Evolutionary conservation across 768 basidiomycete species (phyloP), one percentile per base, ranked within the genome.

Genomic region (Phylloporus sp.): DNA sequence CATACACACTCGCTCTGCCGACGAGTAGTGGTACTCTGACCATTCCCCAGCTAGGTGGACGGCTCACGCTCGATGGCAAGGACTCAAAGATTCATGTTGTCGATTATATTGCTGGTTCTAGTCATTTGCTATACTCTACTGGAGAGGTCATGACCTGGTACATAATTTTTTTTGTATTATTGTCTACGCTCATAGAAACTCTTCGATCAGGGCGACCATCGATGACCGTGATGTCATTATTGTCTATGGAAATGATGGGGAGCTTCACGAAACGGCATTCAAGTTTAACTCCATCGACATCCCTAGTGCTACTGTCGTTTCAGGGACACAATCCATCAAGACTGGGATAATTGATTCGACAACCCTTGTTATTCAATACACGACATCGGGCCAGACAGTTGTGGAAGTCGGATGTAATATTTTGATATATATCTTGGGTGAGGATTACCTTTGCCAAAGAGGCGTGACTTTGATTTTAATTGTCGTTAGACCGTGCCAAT

Each of bases 31-130:
- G 78, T 16, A 52, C 56, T 29, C 57, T 80, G 32, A 70, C 68
- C 4, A 62, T 78, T 39, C 78, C 78, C 10, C 68, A 69, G 4
- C 56, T 79, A 20, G 76, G 77, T 8, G 76, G 76, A 31, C 65
- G 64, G 20, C 66, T 80, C 28, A 57, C 71, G 0, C 64, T 80
- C n/a, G 69, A 71, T 49, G 78, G 78, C n/a, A 77, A 74, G 61
- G 77, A 80, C 54, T 78, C 78, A 0, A 80, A 80, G 59, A 68
- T 79, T 31, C 74, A 78, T 50, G 72, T 80, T 12, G 76, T 78
- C 2, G 77, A 79, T 54, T 79, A 79, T 50, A 49, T 52, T 20
- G 77, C 77, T 36, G 78, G 78, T 13, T 69, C 68, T 7, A 75
- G 67, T 6, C 71, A 68, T 24, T 42, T 79, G 36, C 56, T 79